A percentile compares a stretch with the other conserved stretches of the same genome.
Evolutionary conservation across 2,329 filamentous ascomycete species (phyloP).

Genomic region (Aspergillus nomiae): DNA sequence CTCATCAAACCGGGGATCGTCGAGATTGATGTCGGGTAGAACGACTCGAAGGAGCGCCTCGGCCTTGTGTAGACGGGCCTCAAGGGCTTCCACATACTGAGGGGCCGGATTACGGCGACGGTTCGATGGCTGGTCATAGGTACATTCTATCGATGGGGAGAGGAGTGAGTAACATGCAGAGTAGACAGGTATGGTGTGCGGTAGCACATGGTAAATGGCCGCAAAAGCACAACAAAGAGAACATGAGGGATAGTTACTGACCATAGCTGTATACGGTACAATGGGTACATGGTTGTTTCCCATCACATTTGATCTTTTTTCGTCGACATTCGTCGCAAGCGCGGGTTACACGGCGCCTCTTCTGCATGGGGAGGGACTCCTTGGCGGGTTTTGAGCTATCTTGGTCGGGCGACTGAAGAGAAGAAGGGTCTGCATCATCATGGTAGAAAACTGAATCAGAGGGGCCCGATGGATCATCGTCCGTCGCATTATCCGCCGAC

Average conservation of each 20-base stretch:
- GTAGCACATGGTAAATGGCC: neutral
- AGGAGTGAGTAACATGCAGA: neutral
- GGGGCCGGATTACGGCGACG: conserved; percentile 85
- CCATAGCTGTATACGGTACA: conserved; percentile 99
- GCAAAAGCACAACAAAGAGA: neutral
- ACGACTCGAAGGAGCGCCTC: conserved; percentile 77
- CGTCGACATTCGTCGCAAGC: conserved; percentile 81
- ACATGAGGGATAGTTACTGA: conserved; percentile 47
- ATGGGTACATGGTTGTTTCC: conserved; percentile 87
- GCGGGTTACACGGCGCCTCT: conserved; percentile 74
- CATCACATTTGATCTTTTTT: conserved; percentile 87
- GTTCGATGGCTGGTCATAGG: conserved; percentile 93
- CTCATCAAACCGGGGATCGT: conserved; percentile 80
- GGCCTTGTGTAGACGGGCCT: conserved; percentile 78
- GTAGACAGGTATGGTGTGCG: neutral
- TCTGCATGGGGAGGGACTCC: conserved; percentile 63
- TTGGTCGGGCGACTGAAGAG: conserved; percentile 17
- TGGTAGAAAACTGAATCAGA: conserved; percentile 24
- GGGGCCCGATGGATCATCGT: conserved; percentile 29
- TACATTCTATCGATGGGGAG: conserved; percentile 67
- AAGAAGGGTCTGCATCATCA: conserved; percentile 21
- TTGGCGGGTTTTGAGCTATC: conserved; percentile 32
- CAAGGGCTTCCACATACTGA: conserved; percentile 88
- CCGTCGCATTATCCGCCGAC: conserved; percentile 29
- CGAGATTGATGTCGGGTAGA: conserved; percentile 80